Evolutionary conservation across 2,329 filamentous ascomycete species (phyloP).

Genomic region (Diaporthe citriasiana): DNA sequence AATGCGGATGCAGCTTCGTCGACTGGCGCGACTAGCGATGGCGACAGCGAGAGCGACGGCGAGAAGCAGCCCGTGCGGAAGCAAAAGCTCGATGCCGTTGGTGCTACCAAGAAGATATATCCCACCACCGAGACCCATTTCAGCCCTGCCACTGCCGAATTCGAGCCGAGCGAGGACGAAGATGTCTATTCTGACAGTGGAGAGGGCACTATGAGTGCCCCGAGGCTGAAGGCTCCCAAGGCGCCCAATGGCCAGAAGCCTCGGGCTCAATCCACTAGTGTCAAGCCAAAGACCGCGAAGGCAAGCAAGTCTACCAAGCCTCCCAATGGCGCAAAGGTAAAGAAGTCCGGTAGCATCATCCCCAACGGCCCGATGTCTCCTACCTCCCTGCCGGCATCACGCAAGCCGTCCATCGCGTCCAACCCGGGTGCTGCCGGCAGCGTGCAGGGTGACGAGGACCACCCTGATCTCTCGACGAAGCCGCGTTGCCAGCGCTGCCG

Average conservation of each 20-base stretch:
- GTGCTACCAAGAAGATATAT: constrained; percentile 62
- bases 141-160: constrained; percentile 56
- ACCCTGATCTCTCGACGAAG: constrained; percentile 94
- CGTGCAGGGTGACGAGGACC: constrained; percentile 83
- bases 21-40: constrained; percentile 86
- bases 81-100: constrained; percentile 66
- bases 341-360: constrained; percentile 60
- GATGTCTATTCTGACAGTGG: constrained; percentile 64
- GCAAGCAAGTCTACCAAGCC: constrained; percentile 55
- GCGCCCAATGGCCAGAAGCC: constrained; percentile 55
- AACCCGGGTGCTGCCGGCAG: constrained; percentile 57
- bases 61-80: constrained; percentile 72
- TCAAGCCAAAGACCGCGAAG: constrained; percentile 58
- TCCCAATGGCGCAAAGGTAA: constrained; percentile 59
- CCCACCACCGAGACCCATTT: constrained; percentile 68
- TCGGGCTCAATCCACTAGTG: constrained; percentile 52
- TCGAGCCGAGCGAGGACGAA: constrained; percentile 71
- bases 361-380: constrained; percentile 69
- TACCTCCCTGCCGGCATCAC: constrained; percentile 77
- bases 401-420: constrained; percentile 82
- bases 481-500: constrained; percentile 97
- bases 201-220: constrained; percentile 55
- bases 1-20: constrained; percentile 88
- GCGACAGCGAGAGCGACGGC: constrained; percentile 76
- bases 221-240: constrained; percentile 58